Percentiles rank a stretch among this genome's conserved stretches.
Evolutionary conservation across 352 stramenopile genomes (phyloP).

Genomic region (Globisporangium lucens): DNA sequence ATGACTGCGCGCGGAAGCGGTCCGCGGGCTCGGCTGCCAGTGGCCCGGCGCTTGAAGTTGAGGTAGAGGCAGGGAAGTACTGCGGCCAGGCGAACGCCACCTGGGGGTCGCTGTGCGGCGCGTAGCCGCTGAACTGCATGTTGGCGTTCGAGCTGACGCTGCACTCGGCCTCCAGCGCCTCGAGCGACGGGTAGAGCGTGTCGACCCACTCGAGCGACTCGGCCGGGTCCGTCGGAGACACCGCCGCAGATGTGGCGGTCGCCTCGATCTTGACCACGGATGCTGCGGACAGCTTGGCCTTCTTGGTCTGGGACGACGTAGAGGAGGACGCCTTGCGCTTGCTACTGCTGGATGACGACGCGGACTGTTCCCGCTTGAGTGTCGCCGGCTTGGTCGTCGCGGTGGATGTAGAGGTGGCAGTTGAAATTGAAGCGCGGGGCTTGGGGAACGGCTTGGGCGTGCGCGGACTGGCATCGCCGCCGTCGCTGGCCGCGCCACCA

Average conservation of each 20-base stretch:
- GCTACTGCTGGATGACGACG: neutral
- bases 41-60: neutral
- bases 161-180: slow-evolving; percentile 24
- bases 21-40: neutral
- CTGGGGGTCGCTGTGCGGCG: neutral
- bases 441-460: slow-evolving; percentile 14
- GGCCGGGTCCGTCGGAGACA: neutral
- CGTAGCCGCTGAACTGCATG: neutral
- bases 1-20: neutral
- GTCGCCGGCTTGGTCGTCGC: neutral
- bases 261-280: slow-evolving; percentile 7
- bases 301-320: neutral
- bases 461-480: slow-evolving; percentile 7
- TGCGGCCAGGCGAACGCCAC: slow-evolving; percentile 15
- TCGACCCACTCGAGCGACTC: slow-evolving; percentile 56
- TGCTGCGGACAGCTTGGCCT: slow-evolving; percentile 8
- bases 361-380: slow-evolving; percentile 12
- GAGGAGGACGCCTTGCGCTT: slow-evolving; percentile 13
- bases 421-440: neutral
- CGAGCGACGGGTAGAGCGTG: slow-evolving; percentile 59
- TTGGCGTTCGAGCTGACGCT: slow-evolving; percentile 1
- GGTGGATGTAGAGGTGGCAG: neutral
- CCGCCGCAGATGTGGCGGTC: neutral
- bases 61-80: neutral
- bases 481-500: neutral